A percentile compares a stretch with the other conserved stretches of the same genome.
Evolutionary conservation across 2,329 filamentous ascomycete genomes (phyloP).

Genomic region (Microdochium paspali): DNA sequence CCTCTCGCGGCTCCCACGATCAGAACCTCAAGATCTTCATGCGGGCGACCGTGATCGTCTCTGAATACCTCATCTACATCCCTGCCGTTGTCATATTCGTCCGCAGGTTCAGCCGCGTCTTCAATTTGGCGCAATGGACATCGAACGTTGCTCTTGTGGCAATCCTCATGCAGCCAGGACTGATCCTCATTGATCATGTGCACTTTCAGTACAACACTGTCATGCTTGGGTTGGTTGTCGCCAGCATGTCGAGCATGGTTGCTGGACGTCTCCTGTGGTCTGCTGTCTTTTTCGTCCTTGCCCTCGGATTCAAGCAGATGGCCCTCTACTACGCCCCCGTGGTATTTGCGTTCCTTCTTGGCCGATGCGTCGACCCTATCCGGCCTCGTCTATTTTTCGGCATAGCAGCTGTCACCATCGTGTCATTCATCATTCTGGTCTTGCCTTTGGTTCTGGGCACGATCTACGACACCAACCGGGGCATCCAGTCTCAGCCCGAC

Average conservation of each 20-base stretch:
- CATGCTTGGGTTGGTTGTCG: conserved; percentile 86
- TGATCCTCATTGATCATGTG: conserved; percentile 79
- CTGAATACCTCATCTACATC: conserved; percentile 83
- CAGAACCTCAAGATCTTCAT: conserved; percentile 84
- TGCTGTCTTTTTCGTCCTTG: conserved; percentile 85
- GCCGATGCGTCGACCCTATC: conserved; percentile 73
- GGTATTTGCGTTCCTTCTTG: conserved; percentile 85
- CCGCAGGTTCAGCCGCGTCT: conserved; percentile 67
- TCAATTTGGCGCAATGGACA: conserved; percentile 73
- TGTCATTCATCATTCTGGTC: conserved; percentile 66
- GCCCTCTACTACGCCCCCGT: conserved; percentile 92
- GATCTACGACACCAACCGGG: conserved; percentile 56
- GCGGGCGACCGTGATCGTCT: conserved; percentile 83
- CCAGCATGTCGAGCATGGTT: conserved; percentile 80
- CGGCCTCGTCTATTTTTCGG: conserved; percentile 59
- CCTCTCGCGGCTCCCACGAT: conserved; percentile 74
- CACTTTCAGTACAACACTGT: conserved; percentile 96
- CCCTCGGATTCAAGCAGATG: conserved; percentile 99
- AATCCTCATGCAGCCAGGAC: conserved; percentile 83
- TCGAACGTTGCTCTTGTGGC: conserved; percentile 78
- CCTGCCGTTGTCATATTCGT: conserved; percentile 81
- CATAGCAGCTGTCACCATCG: conserved; percentile 64
- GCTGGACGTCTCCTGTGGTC: conserved; percentile 81
- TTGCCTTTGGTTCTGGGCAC: conserved; percentile 67
- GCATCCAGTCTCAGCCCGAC: conserved; percentile 47